Base-by-base conservation (phyloP, 805 yeast genomes). In the Ogataea methanolica region DNA sequence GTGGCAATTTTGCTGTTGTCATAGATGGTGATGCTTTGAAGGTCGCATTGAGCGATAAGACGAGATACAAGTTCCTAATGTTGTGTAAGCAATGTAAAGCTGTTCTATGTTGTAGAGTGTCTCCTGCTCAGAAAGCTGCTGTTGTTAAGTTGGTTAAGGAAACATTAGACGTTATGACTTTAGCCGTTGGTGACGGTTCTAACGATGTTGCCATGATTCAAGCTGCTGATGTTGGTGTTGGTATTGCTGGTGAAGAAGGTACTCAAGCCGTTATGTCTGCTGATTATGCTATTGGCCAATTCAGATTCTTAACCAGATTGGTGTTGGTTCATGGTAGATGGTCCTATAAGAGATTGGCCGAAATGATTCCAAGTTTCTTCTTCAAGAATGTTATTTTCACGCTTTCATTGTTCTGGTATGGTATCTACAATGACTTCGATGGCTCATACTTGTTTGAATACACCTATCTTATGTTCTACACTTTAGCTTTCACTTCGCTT, bases 171-270 rank as follows among this genome's bases (percentile, higher is more conserved):
- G 96, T 87, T 29, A 87, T 87, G 91, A 87, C 95, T 1, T 68
- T 87, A 48, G 92, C 94, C 7, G 85, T 87, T 62, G 96, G 96
- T 56, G 96, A 87, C 67, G 96, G 96, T 46, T 82, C 94, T 19
- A 87, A 87, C 62, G 96, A 87, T 69, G 96, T 87, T 52, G 91
- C 95, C 12, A 87, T 87, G 96, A 87, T 87, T 55, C 96, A 87
- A 65, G 82, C 90, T 29, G 94, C 95, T 1, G 83, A 87, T 67
- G 84, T 87, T 41, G 96, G 96, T 59, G 86, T 87, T 47, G 96
- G 96, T 69, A 87, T 87, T 61, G 91, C 91, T 3, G 96, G 96
- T 68, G 94, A 87, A 70, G 96, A 87, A 71, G 96, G 96, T 61
- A 72, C 94, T 51, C 94, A 86, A 66, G 94, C 94, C 17, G 94